Base-by-base conservation (phyloP, 2,329 filamentous ascomycete species). In the Daldinia eschscholtzii region DNA sequence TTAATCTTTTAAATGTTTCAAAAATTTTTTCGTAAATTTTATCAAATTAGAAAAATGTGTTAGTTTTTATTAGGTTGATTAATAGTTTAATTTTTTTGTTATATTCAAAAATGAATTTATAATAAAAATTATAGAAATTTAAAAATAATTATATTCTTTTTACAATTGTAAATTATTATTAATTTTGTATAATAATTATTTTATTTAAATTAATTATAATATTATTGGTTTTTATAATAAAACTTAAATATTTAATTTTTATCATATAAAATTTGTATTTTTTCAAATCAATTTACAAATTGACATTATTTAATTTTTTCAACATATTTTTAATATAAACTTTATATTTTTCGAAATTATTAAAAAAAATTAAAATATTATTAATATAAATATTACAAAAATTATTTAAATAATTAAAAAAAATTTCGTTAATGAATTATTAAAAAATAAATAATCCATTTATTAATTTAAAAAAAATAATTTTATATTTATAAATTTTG, bases 311-410 rank as follows among this genome's bases (percentile, higher is more conserved):
- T 44, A 44, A 44, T n/a, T 15, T 15, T 20, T 44, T 46, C 20
- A 46, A 46, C 4, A 46, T 6, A n/a, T 46, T 20, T 10, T 18
- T 20, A 10, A 26, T 46, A 46, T 46, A 20, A 46, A 26, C 20
- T 10, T 46, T 18, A 46, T 46, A 46, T 44, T 44, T 20, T 20
- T 44, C n/a, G 4, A 46, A 20, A 46, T 15, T 18, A 46, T 46
- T 26, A 46, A 26, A 46, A 20, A 20, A 46, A 6, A 44, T 44
- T n/a, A 44, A 20, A 6, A 44, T 44, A 44, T 44, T n/a, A 44
- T 44, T 44, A n/a, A 44, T 15, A 20, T 44, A 44, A n/a, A n/a
- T n/a, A n/a, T n/a, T 44, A 44, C n/a, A 44, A 20, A 44, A n/a
- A 6, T 44, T n/a, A 44, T 44, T 20, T n/a, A n/a, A n/a, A n/a